phyloP scores from a whole-genome alignment of 2,329 filamentous ascomycete species.

The Stachybotrys chartarum region DNA sequence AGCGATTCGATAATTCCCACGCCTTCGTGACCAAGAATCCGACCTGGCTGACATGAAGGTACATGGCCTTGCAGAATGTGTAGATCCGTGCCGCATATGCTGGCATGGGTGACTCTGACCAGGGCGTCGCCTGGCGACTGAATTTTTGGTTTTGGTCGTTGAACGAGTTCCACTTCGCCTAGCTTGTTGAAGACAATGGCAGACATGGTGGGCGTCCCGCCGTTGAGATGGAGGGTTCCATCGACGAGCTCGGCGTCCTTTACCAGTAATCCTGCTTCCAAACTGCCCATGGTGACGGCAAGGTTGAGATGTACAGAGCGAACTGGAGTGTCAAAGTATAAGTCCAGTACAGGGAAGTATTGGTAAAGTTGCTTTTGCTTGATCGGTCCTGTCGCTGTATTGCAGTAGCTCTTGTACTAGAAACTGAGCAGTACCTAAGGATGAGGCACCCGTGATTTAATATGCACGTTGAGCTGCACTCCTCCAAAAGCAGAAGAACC shows the following conservation, averaged over 20 bases:
- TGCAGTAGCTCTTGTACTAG: too few species aligned
- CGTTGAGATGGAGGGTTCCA: neutral
- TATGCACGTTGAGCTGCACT: too few species aligned
- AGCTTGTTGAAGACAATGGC: slow-evolving; percentile 35
- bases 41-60: slow-evolving; percentile 34
- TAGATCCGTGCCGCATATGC: slow-evolving; percentile 48
- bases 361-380: neutral
- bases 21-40: slow-evolving; percentile 45
- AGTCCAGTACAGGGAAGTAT: neutral
- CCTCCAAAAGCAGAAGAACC: too few species aligned
- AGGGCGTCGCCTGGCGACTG: slow-evolving; percentile 37
- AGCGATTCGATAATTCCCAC: slow-evolving; percentile 39
- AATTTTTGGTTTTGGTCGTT: slow-evolving; percentile 34
- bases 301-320: too few species aligned
- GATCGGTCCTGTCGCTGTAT: too few species aligned
- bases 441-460: too few species aligned
- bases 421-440: too few species aligned
- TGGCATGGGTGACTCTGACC: slow-evolving; percentile 37
- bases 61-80: slow-evolving; percentile 50
- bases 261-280: neutral
- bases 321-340: too few species aligned
- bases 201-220: slow-evolving; percentile 29
- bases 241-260: too few species aligned
- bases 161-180: slow-evolving; percentile 27
- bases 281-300: neutral